Evolutionary conservation across 148 eudicot species (phyloP).

Genomic region (Vaccinium macrocarpon): DNA sequence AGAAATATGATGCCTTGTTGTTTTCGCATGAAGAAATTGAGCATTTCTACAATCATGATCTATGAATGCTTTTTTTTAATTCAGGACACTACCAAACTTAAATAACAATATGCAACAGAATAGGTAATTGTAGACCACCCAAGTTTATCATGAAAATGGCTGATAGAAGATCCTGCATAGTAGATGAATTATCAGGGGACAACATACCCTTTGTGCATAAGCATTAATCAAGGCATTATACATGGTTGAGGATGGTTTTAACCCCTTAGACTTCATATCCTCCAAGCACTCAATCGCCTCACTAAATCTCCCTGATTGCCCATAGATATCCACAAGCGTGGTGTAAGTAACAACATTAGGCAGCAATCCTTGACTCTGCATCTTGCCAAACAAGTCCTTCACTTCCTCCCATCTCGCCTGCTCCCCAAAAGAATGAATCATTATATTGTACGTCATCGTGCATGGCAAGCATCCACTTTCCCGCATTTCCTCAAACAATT

Average conservation of each 20-base stretch:
- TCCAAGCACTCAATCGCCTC: conserved; percentile 94
- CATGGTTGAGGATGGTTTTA: conserved; percentile 86
- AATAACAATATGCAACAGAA: not conserved
- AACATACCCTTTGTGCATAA: conserved; percentile 87
- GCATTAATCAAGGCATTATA: conserved; percentile 97
- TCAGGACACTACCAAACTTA: not conserved
- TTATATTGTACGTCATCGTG: conserved; percentile 80
- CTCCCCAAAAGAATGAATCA: conserved; percentile 81
- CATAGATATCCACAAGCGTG: conserved; percentile 79
- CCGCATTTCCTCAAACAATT: conserved; percentile 70
- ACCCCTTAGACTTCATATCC: conserved; percentile 84
- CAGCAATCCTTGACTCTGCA: conserved; percentile 82
- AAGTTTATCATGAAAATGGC: not conserved
- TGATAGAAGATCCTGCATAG: not conserved
- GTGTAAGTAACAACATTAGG: conserved; percentile 92
- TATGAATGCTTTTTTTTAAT: not conserved
- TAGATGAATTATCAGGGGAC: not conserved
- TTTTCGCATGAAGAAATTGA: not conserved
- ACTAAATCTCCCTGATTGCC: conserved; percentile 81
- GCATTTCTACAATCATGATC: not conserved
- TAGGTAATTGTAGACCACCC: not conserved
- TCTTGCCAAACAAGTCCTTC: conserved; percentile 59
- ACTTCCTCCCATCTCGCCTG: conserved; percentile 83
- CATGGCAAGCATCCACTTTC: conserved; percentile 77
- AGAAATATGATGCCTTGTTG: not conserved